Evolutionary conservation across 768 basidiomycete genomes (phyloP).

Genomic region (Sporobolomyces roseus): DNA sequence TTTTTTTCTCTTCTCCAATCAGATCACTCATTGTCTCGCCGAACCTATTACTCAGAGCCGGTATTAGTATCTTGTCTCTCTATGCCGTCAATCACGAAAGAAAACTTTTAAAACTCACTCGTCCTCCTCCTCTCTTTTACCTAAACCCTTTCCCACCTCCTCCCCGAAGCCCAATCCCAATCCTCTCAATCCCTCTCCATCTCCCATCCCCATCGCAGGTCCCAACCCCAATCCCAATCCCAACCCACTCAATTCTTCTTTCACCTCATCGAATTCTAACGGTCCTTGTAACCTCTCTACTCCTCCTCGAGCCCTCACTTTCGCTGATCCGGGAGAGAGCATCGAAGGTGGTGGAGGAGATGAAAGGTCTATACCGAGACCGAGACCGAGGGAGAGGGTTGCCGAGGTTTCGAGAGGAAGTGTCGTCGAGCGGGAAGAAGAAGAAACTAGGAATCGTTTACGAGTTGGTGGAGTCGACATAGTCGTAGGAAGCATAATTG

Average conservation of each 20-base stretch:
- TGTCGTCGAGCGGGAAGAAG: background rate
- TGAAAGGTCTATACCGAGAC: conserved; percentile 25
- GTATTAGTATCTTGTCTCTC: no score
- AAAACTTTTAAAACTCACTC: background rate
- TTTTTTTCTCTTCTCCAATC: background rate
- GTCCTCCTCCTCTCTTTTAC: conserved; percentile 9
- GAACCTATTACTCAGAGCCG: no score
- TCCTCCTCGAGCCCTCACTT: no score
- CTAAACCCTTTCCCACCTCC: background rate
- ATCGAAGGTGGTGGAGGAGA: background rate
- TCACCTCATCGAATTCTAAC: background rate
- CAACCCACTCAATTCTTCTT: no score
- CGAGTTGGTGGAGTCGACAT: no score
- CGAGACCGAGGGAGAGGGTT: conserved; percentile 8
- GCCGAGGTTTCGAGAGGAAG: conserved; percentile 3
- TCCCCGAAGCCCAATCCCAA: conserved; percentile 4
- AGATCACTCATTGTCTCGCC: no score
- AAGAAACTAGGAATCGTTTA: background rate
- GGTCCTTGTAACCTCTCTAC: conserved; percentile 4
- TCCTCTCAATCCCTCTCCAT: background rate
- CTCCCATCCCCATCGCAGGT: background rate
- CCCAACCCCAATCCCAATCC: background rate
- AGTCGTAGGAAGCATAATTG: no score
- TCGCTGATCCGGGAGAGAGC: background rate
- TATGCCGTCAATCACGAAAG: no score